Base-by-base conservation (phyloP, 768 basidiomycete species). In the Russula earlei region DNA sequence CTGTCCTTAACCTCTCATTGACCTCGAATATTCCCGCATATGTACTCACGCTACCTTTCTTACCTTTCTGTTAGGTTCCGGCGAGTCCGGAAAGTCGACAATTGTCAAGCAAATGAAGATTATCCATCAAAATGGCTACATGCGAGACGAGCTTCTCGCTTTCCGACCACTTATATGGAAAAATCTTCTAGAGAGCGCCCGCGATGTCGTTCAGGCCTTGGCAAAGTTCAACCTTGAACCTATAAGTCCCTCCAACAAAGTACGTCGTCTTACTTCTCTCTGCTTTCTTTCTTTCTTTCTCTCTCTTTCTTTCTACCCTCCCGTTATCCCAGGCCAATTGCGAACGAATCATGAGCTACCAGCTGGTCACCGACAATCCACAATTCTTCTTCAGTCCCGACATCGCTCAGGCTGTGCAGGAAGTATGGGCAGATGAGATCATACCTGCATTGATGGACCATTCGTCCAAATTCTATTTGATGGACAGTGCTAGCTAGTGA, bases 21-120 rank as follows among this genome's bases (percentile, higher is more conserved):
- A 17, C 33, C 45, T 29, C 46, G 38, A 11, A 27, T 48, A 47
- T 48, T 41, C 27, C 34, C 50, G 27, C 25, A 33, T 49, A 40
- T 49, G 15, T 38, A 43, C 54, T 56, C 5, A 44, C 54, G 9
- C 24, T 25, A 15, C 27, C 25, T n/a, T n/a, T n/a, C n/a, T 5
- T 29, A 3, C 14, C 14, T n/a, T 14, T 38, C 31, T 33, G 15
- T 19, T 63, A 94, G 93, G 94, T 53, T 93, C 92, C 14, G 91
- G 94, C 64, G 92, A 95, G 74, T 90, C 87, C 0, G 95, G 94
- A 6, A 97, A 97, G 72, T 85, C 83, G 4, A 98, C 94, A 0
- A 91, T 98, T 61, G 92, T 96, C 34, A 97, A 98, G 68, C 94
- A 98, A 70, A 96, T 98, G 93, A 96, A 95, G 77, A 94, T 97